Evolutionary conservation across 306 rosid genomes (phyloP).

Genomic region (Adenanthera pavonina): DNA sequence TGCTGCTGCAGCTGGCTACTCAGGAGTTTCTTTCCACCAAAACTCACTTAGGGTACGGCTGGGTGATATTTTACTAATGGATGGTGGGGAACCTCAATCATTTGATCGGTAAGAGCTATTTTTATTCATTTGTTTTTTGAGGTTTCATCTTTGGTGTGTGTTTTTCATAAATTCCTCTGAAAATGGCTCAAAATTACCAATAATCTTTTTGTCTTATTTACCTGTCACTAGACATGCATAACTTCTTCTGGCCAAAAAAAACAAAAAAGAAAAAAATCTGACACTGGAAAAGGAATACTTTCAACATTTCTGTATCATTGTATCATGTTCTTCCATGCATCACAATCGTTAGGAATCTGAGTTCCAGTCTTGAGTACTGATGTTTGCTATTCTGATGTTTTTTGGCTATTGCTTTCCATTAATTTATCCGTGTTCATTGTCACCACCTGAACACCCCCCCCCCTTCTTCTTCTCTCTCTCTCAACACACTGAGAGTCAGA

Average conservation of each 20-base stretch:
- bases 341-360: neutral
- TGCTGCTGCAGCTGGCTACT: conserved; percentile 90
- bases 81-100: conserved; percentile 80
- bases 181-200: neutral
- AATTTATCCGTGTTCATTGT: neutral
- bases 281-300: conserved; percentile 4
- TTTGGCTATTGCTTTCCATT: neutral
- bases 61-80: conserved; percentile 86
- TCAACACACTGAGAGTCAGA: neutral
- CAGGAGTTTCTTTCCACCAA: conserved; percentile 81
- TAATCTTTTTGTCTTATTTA: neutral
- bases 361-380: neutral
- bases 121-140: neutral
- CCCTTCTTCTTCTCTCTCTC: neutral
- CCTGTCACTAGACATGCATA: neutral
- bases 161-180: neutral
- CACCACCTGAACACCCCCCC: neutral
- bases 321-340: conserved; percentile 19
- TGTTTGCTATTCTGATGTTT: conserved; percentile 3
- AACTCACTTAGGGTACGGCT: conserved; percentile 71
- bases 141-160: neutral
- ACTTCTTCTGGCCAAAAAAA: neutral
- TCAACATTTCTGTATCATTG: neutral
- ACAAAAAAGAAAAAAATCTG: neutral
- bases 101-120: conserved; percentile 65